Evolutionary conservation across 2,329 filamentous ascomycete species (phyloP), one percentile per base, ranked within the genome.

Genomic region (Trematosphaeria pertusa): DNA sequence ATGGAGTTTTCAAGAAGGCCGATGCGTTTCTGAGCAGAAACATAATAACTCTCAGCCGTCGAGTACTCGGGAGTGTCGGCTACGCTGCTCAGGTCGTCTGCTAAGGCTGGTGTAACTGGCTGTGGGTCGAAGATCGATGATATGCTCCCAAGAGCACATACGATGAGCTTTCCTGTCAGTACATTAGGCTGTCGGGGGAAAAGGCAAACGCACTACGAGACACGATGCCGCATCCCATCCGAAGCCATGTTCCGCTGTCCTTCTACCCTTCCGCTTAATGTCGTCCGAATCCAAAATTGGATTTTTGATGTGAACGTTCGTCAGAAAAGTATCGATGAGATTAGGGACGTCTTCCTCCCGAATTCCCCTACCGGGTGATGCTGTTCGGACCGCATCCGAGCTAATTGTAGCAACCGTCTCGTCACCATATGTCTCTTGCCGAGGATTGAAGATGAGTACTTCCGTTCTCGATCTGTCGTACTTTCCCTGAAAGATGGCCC

Each of bases 251-350:
- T 61, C 58, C 5, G 53, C 50, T 4, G 64, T 58, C 15, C 50
- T 19, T 21, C 50, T 60, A 5, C 58, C 64, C 38, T 56, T 57
- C 10, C 41, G 37, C 14, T 56, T 59, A 15, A 66, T 36, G 15
- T 61, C 59, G 0, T 43, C 48, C 2, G 60, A 47, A 39, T 69
- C 64, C 5, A 71, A 50, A 8, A 70, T 63, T 3, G 66, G 67
- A 19, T 71, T 70, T 39, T 70, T 71, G 15, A 64, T 59, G n/a
- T 70, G 65, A 10, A 67, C 64, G 33, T 67, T 67, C 3, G 58
- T 41, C 11, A 70, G 46, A 33, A 71, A 71, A 5, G 43, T 54
- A 21, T 67, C 54, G 12, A 63, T 56, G 2, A 70, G 55, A 18
- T 48, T 36, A 2, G 46, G 48, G 11, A 69, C 55, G 37, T 69